phyloP scores from a whole-genome alignment of 1,139 yeast genomes.

The Debaryomycetaceae sp. region DNA sequence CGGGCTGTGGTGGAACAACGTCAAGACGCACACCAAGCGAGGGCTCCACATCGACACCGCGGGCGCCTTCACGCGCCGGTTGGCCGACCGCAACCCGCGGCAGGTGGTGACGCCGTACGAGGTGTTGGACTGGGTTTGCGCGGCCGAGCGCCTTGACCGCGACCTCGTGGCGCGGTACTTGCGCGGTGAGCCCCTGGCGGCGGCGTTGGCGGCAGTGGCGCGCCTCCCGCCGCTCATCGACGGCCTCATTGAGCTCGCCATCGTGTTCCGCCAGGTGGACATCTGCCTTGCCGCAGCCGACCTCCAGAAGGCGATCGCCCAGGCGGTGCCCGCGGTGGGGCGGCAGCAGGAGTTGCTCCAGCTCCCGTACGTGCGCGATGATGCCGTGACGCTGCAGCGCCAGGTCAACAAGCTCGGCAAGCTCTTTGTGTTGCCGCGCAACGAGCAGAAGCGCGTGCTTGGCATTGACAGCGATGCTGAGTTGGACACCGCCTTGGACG shows the following conservation, averaged over 20 bases:
- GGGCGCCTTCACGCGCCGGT: conserved; percentile 55
- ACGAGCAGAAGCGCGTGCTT: conserved; percentile 51
- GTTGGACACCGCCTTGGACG: conserved; percentile 46
- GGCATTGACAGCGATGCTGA: conserved; percentile 48
- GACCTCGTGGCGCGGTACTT: too few species aligned
- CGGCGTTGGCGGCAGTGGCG: too few species aligned
- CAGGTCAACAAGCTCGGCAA: conserved; percentile 62
- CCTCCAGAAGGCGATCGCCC: conserved; percentile 68
- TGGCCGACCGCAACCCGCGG: conserved; percentile 75
- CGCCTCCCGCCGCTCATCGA: conserved; percentile 62
- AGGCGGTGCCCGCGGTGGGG: conserved; percentile 65
- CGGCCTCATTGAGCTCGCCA: conserved; percentile 78
- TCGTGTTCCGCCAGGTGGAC: conserved; percentile 71
- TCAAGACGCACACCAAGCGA: conserved; percentile 74
- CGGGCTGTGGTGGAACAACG: conserved; percentile 85
- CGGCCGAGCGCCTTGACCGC: too few species aligned
- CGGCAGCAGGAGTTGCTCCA: conserved; percentile 67
- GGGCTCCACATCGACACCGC: conserved; percentile 87
- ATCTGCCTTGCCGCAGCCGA: conserved; percentile 59
- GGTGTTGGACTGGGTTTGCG: conserved; percentile 58
- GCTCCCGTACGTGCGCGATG: conserved; percentile 64
- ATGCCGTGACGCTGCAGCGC: conserved; percentile 37
- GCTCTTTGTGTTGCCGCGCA: conserved; percentile 52
- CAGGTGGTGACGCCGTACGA: conserved; percentile 58
- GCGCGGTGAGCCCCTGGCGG: too few species aligned